Conservation (phyloP, 1,284 basidiomycete species). For the Ustilago lituana region DNA sequence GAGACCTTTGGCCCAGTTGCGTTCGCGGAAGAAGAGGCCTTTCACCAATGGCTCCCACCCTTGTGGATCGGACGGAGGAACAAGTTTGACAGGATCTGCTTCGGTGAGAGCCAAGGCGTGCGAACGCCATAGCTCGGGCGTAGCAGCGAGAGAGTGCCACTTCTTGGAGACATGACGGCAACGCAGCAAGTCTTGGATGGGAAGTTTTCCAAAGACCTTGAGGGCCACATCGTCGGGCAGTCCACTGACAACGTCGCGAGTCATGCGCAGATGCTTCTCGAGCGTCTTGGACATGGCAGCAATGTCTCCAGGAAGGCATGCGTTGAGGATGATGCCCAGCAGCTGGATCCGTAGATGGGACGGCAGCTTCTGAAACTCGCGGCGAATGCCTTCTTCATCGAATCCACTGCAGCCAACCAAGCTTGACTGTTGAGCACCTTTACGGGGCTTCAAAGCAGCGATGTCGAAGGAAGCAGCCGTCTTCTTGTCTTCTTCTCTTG, state of each 20-base stretch:
- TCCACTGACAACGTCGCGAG: constrained; percentile 81
- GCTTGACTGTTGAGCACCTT: neutral
- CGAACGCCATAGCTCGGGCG: constrained; percentile 80
- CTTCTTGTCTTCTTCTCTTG: constrained; percentile 18
- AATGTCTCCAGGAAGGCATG: constrained; percentile 56
- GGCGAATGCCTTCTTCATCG: constrained; percentile 43
- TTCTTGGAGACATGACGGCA: constrained; percentile 76
- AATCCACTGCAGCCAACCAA: constrained; percentile 15
- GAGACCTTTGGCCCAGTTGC: constrained; percentile 76
- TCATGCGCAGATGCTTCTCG: constrained; percentile 80
- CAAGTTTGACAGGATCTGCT: constrained; percentile 73
- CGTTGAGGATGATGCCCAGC: constrained; percentile 51
- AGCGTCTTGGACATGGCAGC: constrained; percentile 70
- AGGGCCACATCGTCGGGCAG: constrained; percentile 77
- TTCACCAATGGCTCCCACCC: constrained; percentile 77
- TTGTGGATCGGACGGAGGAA: constrained; percentile 33
- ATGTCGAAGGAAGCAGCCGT: constrained; percentile 27
- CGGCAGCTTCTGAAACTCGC: constrained; percentile 41
- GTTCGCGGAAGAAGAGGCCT: constrained; percentile 83
- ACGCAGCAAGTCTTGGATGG: constrained; percentile 71
- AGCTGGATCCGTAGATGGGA: constrained; percentile 42
- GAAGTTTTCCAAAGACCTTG: constrained; percentile 75
- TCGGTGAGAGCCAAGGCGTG: constrained; percentile 79
- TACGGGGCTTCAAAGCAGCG: constrained; percentile 10
- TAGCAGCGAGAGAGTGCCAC: constrained; percentile 77